Evolutionary conservation across 805 yeast genomes (phyloP), one percentile per base, ranked within the genome.

Genomic region (Scheffersomyces stipitis): DNA sequence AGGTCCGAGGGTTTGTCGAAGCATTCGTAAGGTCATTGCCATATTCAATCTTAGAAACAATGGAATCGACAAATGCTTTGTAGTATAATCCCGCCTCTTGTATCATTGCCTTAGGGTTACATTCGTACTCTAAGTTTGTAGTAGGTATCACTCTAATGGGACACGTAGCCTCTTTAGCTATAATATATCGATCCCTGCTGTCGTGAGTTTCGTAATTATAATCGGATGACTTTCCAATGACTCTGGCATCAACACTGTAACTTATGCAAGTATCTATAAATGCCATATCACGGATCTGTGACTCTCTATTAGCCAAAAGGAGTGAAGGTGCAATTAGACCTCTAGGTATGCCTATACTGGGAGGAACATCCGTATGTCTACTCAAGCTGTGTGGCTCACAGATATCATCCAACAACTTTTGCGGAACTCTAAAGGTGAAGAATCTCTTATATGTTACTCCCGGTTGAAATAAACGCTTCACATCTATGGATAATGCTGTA

Each of bases 401-500:
- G 4, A 61, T 51, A 39, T 65, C 70, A 38, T 69, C 74, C 27
- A 69, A 48, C 27, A 69, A 51, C 39, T 61, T 63, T 18, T 66
- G 69, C 9, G 74, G 74, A 7, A 69, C 46, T 28, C 64, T 48
- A 47, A 69, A 69, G 8, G 73, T 60, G 41, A 69, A 69, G 44
- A 44, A 69, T 20, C 74, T 55, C 43, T 69, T 69, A 43, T 69
- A 69, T 4, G 65, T 66, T 17, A 58, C 51, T 12, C 54, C 50
- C 1, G 73, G 73, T 44, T 64, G 56, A 36, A 69, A 65, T 15
- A 50, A 46, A 15, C 69, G 49, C 42, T 62, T 61, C 16, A 67
- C 60, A 36, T 57, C 71, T 31, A 69, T 52, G 1, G 73, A 46
- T 9, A 69, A 49, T 3, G 46, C 35, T 0, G 73, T 56, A 39